Conservation (phyloP, 768 basidiomycete species). For the Pholiota microspora region DNA sequence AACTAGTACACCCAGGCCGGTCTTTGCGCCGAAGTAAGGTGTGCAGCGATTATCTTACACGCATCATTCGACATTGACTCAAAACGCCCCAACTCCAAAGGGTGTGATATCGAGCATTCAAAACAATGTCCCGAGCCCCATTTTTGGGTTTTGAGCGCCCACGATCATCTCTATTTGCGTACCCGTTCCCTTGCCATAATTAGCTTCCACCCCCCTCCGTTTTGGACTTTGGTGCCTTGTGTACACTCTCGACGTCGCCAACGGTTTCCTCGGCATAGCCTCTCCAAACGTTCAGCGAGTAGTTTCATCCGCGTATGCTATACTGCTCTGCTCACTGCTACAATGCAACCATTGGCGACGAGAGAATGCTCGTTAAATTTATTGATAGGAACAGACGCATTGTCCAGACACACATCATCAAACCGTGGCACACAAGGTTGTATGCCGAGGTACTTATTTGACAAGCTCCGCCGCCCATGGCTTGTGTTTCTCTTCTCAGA, state of each 20-base stretch:
- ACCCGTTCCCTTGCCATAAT: constrained; percentile 2
- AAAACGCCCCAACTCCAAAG: background rate
- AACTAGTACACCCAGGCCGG: background rate
- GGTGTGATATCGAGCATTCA: too few species aligned
- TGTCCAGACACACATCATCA: background rate
- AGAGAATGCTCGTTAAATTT: background rate
- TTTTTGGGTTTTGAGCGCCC: background rate
- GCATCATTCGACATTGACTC: background rate
- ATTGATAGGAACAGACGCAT: background rate
- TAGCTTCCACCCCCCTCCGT: background rate
- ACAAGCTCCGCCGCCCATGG: background rate
- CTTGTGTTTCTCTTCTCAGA: background rate
- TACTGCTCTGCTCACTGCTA: too few species aligned
- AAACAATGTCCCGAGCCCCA: background rate
- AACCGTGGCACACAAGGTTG: background rate
- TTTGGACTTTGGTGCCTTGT: background rate
- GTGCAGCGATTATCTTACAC: background rate
- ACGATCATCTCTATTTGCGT: background rate
- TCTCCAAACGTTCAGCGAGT: background rate
- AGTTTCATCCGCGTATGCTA: background rate
- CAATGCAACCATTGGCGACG: background rate
- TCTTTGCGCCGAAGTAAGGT: background rate
- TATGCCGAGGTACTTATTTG: background rate
- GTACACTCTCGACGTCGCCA: background rate
- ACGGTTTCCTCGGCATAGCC: background rate